Evolutionary conservation across 306 rosid species (phyloP), one percentile per base, ranked within the genome.

Genomic region (Astragalus membranaceus): DNA sequence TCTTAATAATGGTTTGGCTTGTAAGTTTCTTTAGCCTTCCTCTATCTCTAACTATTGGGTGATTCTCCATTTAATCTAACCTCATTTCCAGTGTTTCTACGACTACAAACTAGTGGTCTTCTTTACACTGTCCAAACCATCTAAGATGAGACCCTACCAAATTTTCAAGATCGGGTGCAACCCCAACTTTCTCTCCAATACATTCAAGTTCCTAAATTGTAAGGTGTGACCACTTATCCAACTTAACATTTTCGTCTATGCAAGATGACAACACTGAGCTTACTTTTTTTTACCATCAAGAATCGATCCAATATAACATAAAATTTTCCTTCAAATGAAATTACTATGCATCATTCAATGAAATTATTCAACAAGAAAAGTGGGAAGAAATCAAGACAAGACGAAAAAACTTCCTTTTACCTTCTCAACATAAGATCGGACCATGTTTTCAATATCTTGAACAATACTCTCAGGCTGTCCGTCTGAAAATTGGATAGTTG

Each of bases 381-480:
- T 49, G 75, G 42, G 46, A 16, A 69, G 3, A 51, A 64, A 64
- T 30, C 26, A 67, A 60, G 13, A 66, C 23, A 35, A 6, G 53
- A 41, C 1, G 3, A 17, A 14, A 59, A 65, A 58, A 32, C 13
- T 32, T 36, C 23, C 32, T 46, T 64, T 76, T 80, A 91, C 97
- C 96, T 88, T 91, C 65, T 85, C 93, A 65, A 91, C 87, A 70
- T 83, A 88, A 73, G 88, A 63, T 70, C 88, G 88, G 70, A 88
- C 97, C 97, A 91, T 91, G 61, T 8, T 59, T 81, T 91, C 97
- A 60, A 91, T 91, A 75, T 91, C 97, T 77, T 91, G 39, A 76
- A 75, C 97, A 64, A 87, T 87, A 84, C 84, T 82, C 55, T 91
- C 91, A 30, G 93, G 87, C 75, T 91, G 97, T 73, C 97, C 96